Conservation (phyloP, 2,329 filamentous ascomycete genomes). For the Chaetomium sp. region DNA sequence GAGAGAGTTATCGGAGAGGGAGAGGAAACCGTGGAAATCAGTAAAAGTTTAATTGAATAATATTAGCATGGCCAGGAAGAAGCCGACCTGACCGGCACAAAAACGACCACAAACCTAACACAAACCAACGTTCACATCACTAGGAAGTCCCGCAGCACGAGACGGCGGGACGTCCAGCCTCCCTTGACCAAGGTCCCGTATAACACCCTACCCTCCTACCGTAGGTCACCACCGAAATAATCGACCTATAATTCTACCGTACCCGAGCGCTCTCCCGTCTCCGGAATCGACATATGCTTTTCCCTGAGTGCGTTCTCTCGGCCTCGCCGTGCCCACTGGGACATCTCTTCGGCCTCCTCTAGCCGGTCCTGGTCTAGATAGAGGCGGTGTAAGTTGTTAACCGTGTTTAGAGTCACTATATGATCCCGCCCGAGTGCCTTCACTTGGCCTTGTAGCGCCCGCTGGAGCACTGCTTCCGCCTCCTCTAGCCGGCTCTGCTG, state of each 20-base stretch:
- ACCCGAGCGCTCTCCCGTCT: background rate
- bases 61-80: no score
- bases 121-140: no score
- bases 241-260: no score
- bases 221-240: no score
- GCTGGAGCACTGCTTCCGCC: conserved; percentile 7
- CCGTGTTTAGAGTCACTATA: background rate
- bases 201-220: no score
- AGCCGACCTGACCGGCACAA: no score
- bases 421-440: conserved; percentile 8
- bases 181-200: no score
- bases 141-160: no score
- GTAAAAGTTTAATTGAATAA: no score
- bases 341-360: conserved; percentile 9
- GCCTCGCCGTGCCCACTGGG: conserved; percentile 8
- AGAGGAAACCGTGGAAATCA: no score
- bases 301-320: conserved; percentile 3
- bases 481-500: conserved; percentile 6
- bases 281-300: conserved; percentile 7
- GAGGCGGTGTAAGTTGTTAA: conserved; percentile 9
- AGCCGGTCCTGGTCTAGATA: conserved; percentile 6
- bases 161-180: no score
- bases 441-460: conserved; percentile 5
- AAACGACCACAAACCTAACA: no score
- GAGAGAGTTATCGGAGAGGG: background rate